A percentile compares a stretch with the other conserved stretches of the same genome.
phyloP scores from a whole-genome alignment of 352 stramenopile species.

The Phytopythium delawarense region DNA sequence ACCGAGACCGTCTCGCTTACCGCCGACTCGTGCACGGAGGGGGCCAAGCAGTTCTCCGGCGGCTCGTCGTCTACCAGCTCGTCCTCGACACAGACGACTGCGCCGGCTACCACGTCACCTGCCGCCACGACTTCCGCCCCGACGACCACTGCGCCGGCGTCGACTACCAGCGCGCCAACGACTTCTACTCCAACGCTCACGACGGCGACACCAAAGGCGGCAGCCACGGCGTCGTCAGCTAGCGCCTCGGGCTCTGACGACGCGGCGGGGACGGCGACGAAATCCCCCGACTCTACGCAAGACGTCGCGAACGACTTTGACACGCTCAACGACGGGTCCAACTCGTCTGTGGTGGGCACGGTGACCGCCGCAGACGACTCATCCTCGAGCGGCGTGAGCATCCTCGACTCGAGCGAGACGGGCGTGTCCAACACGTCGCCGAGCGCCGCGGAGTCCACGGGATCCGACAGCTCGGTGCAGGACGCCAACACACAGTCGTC shows the following conservation, averaged over 20 bases:
- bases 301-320: constrained; percentile 6
- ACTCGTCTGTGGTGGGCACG: constrained; percentile 5
- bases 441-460: constrained; percentile 2
- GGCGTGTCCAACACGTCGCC: constrained; percentile 17
- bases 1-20: constrained; percentile 53
- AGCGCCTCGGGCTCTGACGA: background rate
- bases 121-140: background rate
- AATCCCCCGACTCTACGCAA: background rate
- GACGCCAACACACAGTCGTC: constrained; percentile 14
- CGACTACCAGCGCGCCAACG: background rate
- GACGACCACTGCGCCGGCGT: background rate
- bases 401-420: constrained; percentile 26
- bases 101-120: background rate
- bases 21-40: constrained; percentile 43
- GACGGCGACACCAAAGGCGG: background rate
- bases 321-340: constrained; percentile 9
- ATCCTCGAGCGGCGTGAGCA: constrained; percentile 19
- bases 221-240: background rate
- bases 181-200: background rate
- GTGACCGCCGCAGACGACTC: constrained; percentile 11
- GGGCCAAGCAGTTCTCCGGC: constrained; percentile 35
- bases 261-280: background rate
- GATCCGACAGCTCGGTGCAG: constrained; percentile 8
- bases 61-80: background rate
- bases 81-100: background rate